Conservation (phyloP, 164 flowering plant genomes). For the Vitis cinerea region DNA sequence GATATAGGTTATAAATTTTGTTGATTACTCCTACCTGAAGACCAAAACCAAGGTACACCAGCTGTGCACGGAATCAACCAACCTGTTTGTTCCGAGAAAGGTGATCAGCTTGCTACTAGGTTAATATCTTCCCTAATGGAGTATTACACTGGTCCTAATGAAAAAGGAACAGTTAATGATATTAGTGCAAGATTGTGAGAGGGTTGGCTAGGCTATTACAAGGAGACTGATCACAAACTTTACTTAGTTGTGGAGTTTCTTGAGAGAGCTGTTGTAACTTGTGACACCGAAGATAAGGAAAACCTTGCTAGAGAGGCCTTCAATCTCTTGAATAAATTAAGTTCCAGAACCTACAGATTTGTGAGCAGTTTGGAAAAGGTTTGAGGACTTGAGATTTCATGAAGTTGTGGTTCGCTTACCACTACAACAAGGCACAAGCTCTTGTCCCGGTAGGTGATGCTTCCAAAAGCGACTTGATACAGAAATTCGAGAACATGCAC, state of each 20-base stretch:
- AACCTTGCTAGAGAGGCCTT: slow-evolving; percentile 91
- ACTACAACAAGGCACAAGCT: slow-evolving; percentile 87
- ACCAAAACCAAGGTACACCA: too few species aligned
- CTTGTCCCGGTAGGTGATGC: slow-evolving; percentile 96
- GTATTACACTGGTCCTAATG: slow-evolving; percentile 97
- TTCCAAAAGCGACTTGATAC: slow-evolving; percentile 82
- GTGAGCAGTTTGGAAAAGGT: too few species aligned
- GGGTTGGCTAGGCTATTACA: too few species aligned
- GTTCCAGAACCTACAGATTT: too few species aligned
- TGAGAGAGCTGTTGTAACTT: slow-evolving; percentile 80
- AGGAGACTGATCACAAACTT: too few species aligned
- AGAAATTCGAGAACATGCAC: slow-evolving; percentile 62
- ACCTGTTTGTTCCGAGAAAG: slow-evolving; percentile 90
- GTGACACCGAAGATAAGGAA: slow-evolving; percentile 66
- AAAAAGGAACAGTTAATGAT: slow-evolving; percentile 96
- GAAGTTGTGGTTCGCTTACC: slow-evolving; percentile 56
- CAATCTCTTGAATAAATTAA: slow-evolving; percentile 18
- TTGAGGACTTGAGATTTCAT: too few species aligned
- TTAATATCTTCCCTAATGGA: slow-evolving; percentile 26
- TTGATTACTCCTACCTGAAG: too few species aligned
- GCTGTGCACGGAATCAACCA: too few species aligned
- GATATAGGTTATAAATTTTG: too few species aligned
- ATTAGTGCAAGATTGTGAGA: slow-evolving; percentile 72
- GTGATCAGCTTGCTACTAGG: slow-evolving; percentile 77
- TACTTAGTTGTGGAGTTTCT: slow-evolving; percentile 78